phyloP scores from a whole-genome alignment of 148 eudicot species.

The Cornus suecica region DNA sequence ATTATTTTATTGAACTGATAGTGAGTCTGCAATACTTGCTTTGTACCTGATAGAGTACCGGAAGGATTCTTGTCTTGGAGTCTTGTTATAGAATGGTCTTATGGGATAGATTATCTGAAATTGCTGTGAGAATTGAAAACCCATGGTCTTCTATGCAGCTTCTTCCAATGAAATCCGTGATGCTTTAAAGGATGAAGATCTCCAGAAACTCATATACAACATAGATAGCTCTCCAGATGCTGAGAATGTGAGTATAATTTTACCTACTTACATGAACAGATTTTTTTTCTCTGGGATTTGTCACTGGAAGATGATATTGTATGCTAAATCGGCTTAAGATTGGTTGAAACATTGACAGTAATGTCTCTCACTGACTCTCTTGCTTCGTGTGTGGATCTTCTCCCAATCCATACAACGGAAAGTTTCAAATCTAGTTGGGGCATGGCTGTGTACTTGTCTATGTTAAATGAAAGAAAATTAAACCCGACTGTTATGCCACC shows the following conservation, averaged over 20 bases:
- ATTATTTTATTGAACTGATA: not conserved
- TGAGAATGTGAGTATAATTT: constrained; percentile 41
- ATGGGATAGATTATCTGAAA: not conserved
- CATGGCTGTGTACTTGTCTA: too few relatives aligned
- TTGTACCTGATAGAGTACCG: not conserved
- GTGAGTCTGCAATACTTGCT: not conserved
- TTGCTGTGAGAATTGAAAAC: not conserved
- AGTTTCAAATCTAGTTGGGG: too few relatives aligned
- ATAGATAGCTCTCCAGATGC: constrained; percentile 57
- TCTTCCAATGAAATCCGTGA: constrained; percentile 66
- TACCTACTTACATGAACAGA: not conserved
- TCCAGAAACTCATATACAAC: constrained; percentile 51
- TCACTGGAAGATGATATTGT: not conserved
- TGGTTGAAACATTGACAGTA: not conserved
- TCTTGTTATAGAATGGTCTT: not conserved
- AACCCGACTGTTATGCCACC: not conserved
- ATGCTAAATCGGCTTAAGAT: not conserved
- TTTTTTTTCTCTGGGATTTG: not conserved
- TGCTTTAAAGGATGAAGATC: constrained; percentile 57
- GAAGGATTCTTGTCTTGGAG: not conserved
- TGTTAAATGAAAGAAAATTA: not conserved
- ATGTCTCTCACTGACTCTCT: too few relatives aligned
- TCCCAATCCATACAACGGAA: too few relatives aligned
- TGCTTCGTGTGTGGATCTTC: too few relatives aligned
- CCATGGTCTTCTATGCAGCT: constrained; percentile 33